Percentiles rank a stretch among this genome's conserved stretches.
Evolutionary conservation across 2,329 filamentous ascomycete species (phyloP).

Genomic region (Claviceps sp.): DNA sequence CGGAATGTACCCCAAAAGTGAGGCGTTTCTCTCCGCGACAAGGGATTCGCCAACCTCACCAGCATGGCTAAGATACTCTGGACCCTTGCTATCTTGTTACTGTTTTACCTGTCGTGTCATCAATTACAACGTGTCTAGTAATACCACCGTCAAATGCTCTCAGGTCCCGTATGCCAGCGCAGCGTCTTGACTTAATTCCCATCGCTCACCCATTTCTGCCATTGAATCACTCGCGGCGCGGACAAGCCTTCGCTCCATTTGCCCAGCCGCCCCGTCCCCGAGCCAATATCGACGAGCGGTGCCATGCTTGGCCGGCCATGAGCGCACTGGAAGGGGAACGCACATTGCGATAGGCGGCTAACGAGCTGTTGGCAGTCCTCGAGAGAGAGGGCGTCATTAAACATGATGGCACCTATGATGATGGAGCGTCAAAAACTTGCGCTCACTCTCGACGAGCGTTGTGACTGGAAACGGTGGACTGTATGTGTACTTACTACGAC

Average conservation of each 20-base stretch:
- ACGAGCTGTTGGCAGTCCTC: conserved; percentile 48
- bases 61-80: no score
- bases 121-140: no score
- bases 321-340: conserved; percentile 72
- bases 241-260: conserved; percentile 13
- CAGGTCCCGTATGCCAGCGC: no score
- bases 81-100: no score
- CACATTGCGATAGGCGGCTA: conserved; percentile 41
- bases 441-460: neutral
- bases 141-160: no score
- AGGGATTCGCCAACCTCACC: no score
- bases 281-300: conserved; percentile 42
- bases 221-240: conserved; percentile 2
- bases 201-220: conserved; percentile 13
- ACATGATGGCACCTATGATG: conserved; percentile 57
- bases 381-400: conserved; percentile 54
- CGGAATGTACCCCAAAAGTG: no score
- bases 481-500: conserved; percentile 41
- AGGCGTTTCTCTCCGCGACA: no score
- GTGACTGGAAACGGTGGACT: no score
- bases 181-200: neutral
- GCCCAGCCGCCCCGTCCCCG: conserved; percentile 11
- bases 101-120: no score
- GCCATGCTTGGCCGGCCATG: conserved; percentile 60
- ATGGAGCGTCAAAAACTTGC: conserved; percentile 5